A percentile compares a stretch with the other conserved stretches of the same genome.
These are phyloP conservation scores for Penicillium olsonii DNA, from an alignment of 2,329 filamentous ascomycete species.

Conservation along the genomic window DNA sequence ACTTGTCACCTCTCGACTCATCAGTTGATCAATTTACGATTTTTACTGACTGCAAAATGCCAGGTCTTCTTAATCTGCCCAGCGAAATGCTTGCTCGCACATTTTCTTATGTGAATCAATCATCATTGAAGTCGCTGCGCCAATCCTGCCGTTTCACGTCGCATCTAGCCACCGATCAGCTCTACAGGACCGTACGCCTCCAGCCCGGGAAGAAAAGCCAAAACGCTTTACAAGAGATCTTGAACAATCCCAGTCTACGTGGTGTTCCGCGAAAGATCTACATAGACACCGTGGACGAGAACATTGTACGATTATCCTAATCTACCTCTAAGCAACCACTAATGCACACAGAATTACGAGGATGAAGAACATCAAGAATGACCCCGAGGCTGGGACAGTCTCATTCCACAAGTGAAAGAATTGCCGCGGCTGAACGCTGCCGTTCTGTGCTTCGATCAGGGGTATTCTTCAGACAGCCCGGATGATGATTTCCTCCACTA, in stretches of 20 bases:
- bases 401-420: constrained; percentile 4
- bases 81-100: constrained; percentile 4
- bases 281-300: constrained; percentile 12
- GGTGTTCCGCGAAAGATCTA: constrained; percentile 9
- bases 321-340: constrained; percentile 7
- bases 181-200: constrained; percentile 1
- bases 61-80: constrained; percentile 6
- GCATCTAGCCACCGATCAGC: constrained; percentile 7
- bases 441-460: constrained; percentile 11
- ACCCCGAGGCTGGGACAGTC: constrained; percentile 6
- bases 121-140: constrained; percentile 7
- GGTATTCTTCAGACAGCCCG: constrained; percentile 1
- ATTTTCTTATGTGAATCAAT: constrained; percentile 4
- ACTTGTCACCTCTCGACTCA: neutral
- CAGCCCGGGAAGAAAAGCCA: constrained; percentile 5
- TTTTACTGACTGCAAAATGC: constrained; percentile 8
- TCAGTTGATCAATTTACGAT: constrained; percentile 1
- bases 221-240: constrained; percentile 6
- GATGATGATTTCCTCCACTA: neutral
- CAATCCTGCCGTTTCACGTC: constrained; percentile 9
- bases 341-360: constrained; percentile 5
- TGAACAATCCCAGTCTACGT: constrained; percentile 10
- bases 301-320: constrained; percentile 8
- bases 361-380: constrained; percentile 4
- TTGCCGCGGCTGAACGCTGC: constrained; percentile 5